Percentiles rank a stretch among this genome's conserved stretches.
These are phyloP conservation scores for Saccharum hybrid DNA, from an alignment of 202 grass and related monocot genomes.

Conservation along the genomic window DNA sequence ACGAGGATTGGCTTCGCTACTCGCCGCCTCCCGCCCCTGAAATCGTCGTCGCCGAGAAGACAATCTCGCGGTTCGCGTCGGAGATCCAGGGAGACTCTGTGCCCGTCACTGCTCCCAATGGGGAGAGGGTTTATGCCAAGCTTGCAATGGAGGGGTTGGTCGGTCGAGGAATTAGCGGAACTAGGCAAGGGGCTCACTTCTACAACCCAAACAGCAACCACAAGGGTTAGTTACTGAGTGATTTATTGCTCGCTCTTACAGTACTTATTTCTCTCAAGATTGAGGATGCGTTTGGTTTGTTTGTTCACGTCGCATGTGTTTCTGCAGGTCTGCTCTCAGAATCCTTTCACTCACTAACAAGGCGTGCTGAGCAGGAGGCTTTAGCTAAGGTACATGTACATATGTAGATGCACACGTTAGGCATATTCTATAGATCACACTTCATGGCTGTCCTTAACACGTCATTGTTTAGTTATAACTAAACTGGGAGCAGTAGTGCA, in stretches of 20 bases:
- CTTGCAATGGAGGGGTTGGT: slow-evolving; percentile 41
- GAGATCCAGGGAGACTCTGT: slow-evolving; percentile 78
- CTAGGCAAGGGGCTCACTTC: slow-evolving; percentile 25
- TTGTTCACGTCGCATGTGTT: slow-evolving; percentile 18
- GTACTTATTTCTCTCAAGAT: slow-evolving; percentile 26
- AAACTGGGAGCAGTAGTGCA: background rate
- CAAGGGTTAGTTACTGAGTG: slow-evolving; percentile 32
- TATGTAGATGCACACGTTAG: slow-evolving; percentile 3
- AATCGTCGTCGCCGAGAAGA: slow-evolving; percentile 52
- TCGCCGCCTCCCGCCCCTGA: slow-evolving; percentile 42
- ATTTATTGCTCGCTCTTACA: slow-evolving; percentile 12
- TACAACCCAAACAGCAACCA: slow-evolving; percentile 29
- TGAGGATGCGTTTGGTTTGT: slow-evolving; percentile 15
- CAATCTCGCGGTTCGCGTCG: slow-evolving; percentile 71
- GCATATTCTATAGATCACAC: slow-evolving; percentile 25
- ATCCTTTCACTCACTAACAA: slow-evolving; percentile 66
- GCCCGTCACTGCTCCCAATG: slow-evolving; percentile 74
- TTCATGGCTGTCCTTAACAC: background rate
- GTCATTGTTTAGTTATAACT: background rate
- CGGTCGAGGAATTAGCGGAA: slow-evolving; percentile 27
- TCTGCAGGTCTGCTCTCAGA: slow-evolving; percentile 72
- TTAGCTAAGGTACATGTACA: slow-evolving; percentile 67
- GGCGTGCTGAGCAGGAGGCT: slow-evolving; percentile 65
- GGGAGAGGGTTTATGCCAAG: slow-evolving; percentile 85
- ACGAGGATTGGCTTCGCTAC: slow-evolving; percentile 70